These are phyloP conservation scores for Cytospora paraplurivora DNA, from an alignment of 2,329 filamentous ascomycete species.

Conservation along the genomic window DNA sequence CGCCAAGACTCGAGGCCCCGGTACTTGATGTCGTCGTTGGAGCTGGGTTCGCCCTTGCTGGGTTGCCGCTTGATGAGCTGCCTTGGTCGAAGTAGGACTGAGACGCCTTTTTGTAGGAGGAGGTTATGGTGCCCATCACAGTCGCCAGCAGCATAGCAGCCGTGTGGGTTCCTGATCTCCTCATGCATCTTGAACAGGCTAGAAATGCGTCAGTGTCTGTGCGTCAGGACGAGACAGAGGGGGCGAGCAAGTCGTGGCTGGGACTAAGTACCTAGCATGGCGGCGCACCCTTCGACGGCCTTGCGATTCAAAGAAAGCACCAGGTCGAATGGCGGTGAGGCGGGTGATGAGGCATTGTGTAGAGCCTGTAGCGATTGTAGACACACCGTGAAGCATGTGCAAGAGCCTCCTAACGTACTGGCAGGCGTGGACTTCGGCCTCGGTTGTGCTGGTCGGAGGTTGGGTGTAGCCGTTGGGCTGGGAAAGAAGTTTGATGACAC, in stretches of 20 bases:
- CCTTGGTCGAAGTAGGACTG: conserved; percentile 43
- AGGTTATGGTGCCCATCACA: conserved; percentile 50
- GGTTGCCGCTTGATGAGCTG: conserved; percentile 27
- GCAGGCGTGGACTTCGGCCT: conserved; percentile 35
- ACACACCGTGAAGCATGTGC: conserved; percentile 50
- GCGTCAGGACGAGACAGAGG: too few species aligned
- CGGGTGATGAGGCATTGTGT: conserved; percentile 46
- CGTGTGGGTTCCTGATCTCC: conserved; percentile 46
- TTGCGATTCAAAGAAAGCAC: conserved; percentile 50
- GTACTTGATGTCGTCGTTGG: not conserved
- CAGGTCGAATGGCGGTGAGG: conserved; percentile 46
- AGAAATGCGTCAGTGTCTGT: not conserved
- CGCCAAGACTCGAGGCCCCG: conserved; percentile 36
- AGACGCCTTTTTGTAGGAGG: conserved; percentile 48
- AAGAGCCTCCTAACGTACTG: conserved; percentile 38
- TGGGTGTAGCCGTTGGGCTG: conserved; percentile 44
- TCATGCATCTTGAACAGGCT: conserved; percentile 48
- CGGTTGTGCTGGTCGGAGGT: conserved; percentile 36
- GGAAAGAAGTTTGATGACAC: conserved; percentile 46
- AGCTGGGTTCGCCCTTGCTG: conserved; percentile 28
- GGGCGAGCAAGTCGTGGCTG: not conserved
- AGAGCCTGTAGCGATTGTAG: conserved; percentile 50
- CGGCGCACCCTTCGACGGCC: conserved; percentile 51
- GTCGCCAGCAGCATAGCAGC: conserved; percentile 53
- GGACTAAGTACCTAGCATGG: conserved; percentile 42